Evolutionary conservation across 177 flowering plant genomes (phyloP).

Genomic region (Tripterygium wilfordii): DNA sequence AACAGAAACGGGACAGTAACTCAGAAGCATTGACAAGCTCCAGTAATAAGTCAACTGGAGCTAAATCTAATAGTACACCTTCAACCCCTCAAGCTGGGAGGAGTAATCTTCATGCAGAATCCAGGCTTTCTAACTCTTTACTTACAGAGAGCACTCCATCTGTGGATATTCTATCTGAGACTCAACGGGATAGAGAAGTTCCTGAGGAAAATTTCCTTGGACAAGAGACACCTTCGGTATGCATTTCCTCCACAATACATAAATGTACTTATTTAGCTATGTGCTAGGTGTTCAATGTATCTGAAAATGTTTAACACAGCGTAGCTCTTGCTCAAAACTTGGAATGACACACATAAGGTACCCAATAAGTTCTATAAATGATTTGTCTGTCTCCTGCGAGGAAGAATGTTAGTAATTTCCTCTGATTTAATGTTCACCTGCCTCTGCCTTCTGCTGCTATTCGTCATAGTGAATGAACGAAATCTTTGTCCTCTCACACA

Average conservation of each 20-base stretch:
- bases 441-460: too few relatives aligned
- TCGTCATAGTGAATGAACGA: too few relatives aligned
- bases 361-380: too few relatives aligned
- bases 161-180: conserved; percentile 43
- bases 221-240: conserved; percentile 70
- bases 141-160: conserved; percentile 55
- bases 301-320: too few relatives aligned
- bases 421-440: too few relatives aligned
- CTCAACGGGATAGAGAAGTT: conserved; percentile 42
- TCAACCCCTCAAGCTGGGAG: conserved; percentile 89
- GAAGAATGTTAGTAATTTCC: too few relatives aligned
- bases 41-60: conserved; percentile 85
- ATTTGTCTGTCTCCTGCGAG: too few relatives aligned
- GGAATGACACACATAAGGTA: too few relatives aligned
- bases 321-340: too few relatives aligned
- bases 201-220: conserved; percentile 48
- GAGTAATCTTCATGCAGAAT: conserved; percentile 48
- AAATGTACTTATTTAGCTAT: neutral
- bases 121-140: conserved; percentile 58
- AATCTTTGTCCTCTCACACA: too few relatives aligned
- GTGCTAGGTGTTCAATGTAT: too few relatives aligned
- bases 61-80: conserved; percentile 72
- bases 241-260: conserved; percentile 2
- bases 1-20: conserved; percentile 81
- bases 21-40: conserved; percentile 41